Percentiles rank a stretch among this genome's conserved stretches.
phyloP scores from a whole-genome alignment of 495 filamentous ascomycete genomes.

The Clohesyomyces aquaticus region DNA sequence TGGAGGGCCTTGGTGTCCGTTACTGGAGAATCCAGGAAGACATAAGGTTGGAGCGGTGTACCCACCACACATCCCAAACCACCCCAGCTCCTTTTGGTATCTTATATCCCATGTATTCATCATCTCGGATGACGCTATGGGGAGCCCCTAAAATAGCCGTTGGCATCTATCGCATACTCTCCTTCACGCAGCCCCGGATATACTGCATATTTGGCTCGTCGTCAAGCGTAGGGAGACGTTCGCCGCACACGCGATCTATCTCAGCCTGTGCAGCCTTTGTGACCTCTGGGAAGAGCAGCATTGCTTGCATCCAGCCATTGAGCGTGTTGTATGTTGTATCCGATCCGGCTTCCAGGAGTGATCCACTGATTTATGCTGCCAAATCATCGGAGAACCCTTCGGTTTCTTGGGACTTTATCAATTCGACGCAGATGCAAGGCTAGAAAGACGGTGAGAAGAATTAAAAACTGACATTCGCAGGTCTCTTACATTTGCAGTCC shows the following conservation, averaged over 20 bases:
- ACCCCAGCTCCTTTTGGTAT: constrained; percentile 41
- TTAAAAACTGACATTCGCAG: constrained; percentile 28
- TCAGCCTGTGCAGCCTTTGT: constrained; percentile 33
- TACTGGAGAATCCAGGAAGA: too few relatives aligned
- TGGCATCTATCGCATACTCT: constrained; percentile 32
- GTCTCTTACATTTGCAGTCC: constrained; percentile 38
- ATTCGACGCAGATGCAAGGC: constrained; percentile 24
- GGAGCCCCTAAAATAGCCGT: constrained; percentile 24
- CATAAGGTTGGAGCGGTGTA: too few relatives aligned
- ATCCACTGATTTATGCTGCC: constrained; percentile 18
- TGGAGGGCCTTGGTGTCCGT: too few relatives aligned
- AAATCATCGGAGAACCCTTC: constrained; percentile 18
- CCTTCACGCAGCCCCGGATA: constrained; percentile 34
- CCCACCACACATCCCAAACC: constrained; percentile 36
- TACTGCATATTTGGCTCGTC: constrained; percentile 35
- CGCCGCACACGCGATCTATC: constrained; percentile 38
- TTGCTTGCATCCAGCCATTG: constrained; percentile 37
- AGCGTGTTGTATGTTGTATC: constrained; percentile 39
- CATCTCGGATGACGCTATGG: constrained; percentile 37
- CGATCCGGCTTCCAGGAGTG: constrained; percentile 24
- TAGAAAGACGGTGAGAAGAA: constrained; percentile 4
- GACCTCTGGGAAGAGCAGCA: constrained; percentile 40
- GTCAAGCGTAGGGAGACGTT: constrained; percentile 28
- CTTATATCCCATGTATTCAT: constrained; percentile 41
- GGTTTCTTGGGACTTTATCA: neutral